Evolutionary conservation across 306 rosid genomes (phyloP).

Genomic region (Prunus armeniaca): DNA sequence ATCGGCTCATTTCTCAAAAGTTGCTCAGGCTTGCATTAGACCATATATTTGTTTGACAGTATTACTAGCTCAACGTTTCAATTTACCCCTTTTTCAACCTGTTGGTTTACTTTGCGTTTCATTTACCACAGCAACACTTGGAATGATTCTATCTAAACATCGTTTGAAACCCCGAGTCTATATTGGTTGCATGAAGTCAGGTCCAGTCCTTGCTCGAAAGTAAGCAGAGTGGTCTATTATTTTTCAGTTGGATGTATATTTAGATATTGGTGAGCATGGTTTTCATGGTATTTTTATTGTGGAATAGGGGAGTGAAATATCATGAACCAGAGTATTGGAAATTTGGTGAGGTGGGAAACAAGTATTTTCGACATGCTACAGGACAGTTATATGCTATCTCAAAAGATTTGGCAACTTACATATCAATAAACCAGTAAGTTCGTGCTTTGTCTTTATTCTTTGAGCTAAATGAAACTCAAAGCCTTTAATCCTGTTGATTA

Average conservation of each 20-base stretch:
- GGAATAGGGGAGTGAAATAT: constrained; percentile 77
- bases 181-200: constrained; percentile 95
- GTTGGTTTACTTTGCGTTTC: constrained; percentile 14
- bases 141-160: constrained; percentile 49
- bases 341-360: constrained; percentile 84
- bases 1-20: background rate
- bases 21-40: background rate
- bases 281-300: constrained; percentile 22
- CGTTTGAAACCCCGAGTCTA: constrained; percentile 66
- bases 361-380: constrained; percentile 89
- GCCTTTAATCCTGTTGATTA: no score
- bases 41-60: background rate
- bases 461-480: constrained; percentile 11
- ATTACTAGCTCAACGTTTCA: background rate
- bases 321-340: constrained; percentile 95
- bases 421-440: constrained; percentile 73
- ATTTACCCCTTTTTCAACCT: background rate
- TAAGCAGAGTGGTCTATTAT: constrained; percentile 35
- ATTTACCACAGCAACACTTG: constrained; percentile 61
- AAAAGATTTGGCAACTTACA: constrained; percentile 74
- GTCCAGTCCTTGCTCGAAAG: constrained; percentile 87
- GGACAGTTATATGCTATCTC: constrained; percentile 90
- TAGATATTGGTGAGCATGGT: constrained; percentile 3
- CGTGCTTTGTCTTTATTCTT: constrained; percentile 1
- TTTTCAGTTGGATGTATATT: background rate